Base-by-base conservation (phyloP, 208 protist genomes). In the Porcisia hertigi region DNA sequence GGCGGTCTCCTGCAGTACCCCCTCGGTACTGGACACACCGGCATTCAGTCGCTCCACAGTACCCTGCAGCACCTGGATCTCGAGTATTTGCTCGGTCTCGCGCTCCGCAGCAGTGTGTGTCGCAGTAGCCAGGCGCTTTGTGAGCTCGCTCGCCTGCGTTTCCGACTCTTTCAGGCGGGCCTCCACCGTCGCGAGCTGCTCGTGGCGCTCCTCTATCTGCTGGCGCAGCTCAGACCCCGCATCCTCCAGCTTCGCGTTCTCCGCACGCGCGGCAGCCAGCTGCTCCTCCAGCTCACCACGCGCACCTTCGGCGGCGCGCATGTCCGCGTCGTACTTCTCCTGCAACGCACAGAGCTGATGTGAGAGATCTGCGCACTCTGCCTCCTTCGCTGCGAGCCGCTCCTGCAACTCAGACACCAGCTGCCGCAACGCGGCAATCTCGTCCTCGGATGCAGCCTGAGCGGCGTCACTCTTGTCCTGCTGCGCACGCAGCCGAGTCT, bases 221-320 rank as follows among this genome's bases (percentile, higher is more conserved):
- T 64, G 62, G 47, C 59, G 64, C 75, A 70, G 57, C 52, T 23
- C 60, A 36, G 39, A 49, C 52, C 59, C 30, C n/a, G 25, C 64
- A n/a, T 41, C 47, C 57, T 54, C 47, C 49, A 69, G 75, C 73
- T 82, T 43, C 49, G 79, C 73, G 45, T 63, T 71, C 57, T 63
- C 60, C n/a, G 54, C 65, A 11, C 47, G 64, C 53, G 76, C 69
- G 36, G 64, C 62, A 55, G 70, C 76, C 45, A 79, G 43, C 45
- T 76, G 57, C 16, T 77, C 80, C 70, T 89, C 79, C 16, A 87
- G 71, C 25, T 85, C 76, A 25, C 36, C 58, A 23, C 69, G 70
- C 3, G 43, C 70, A 9, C 14, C 20, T 16, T 64, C 64, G 30
- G 8, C 39, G 6, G 62, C 75, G 30, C 34, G 47, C 0, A 23